Conservation (phyloP, 257 asterid genomes). For the Rehmannia glutinosa region DNA sequence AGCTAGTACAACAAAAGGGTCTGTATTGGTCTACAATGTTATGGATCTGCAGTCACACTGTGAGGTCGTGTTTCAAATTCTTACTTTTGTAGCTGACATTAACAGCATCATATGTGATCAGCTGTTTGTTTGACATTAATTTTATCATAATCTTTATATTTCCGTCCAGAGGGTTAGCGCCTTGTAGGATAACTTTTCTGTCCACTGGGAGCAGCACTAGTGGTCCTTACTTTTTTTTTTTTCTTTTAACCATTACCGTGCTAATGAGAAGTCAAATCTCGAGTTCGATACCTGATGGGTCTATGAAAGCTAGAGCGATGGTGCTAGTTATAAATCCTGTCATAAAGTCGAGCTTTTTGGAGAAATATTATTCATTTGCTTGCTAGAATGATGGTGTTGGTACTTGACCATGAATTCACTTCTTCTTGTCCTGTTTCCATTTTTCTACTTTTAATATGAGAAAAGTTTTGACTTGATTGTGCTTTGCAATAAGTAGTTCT, state of each 20-base stretch:
- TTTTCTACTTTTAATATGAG: no score
- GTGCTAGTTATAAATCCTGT: neutral
- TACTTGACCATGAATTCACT: neutral
- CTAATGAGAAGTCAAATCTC: neutral
- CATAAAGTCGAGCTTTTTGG: neutral
- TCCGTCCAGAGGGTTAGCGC: neutral
- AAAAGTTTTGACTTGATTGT: no score
- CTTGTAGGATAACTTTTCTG: neutral
- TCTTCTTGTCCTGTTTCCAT: neutral
- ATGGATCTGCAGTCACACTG: slow-evolving; percentile 75
- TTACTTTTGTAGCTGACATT: neutral
- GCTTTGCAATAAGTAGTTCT: neutral
- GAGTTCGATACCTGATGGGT: neutral
- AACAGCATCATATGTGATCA: neutral
- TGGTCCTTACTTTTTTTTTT: neutral
- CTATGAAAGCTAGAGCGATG: neutral
- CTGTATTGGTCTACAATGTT: slow-evolving; percentile 76
- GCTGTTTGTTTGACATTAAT: slow-evolving; percentile 6
- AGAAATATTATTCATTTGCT: slow-evolving; percentile 1
- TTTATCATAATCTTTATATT: neutral
- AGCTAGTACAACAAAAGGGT: slow-evolving; percentile 76
- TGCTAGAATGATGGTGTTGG: neutral
- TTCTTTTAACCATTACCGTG: neutral
- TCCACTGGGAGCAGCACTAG: neutral
- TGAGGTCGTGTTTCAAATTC: slow-evolving; percentile 51